Evolutionary conservation across 2,329 filamentous ascomycete genomes (phyloP).

Genomic region (Leptosphaerulina australis): DNA sequence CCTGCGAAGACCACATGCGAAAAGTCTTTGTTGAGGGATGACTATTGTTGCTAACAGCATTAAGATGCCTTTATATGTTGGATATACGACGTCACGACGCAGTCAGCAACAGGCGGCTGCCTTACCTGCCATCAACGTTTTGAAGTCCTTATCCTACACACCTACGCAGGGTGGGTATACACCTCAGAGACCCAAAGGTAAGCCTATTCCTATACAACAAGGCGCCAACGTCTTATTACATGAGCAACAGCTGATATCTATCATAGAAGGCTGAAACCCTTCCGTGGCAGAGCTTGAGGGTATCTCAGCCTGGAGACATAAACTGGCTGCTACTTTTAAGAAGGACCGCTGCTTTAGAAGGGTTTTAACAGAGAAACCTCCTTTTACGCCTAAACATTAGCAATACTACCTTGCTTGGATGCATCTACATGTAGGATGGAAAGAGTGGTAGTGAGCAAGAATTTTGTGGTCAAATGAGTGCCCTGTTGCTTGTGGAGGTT

Average conservation of each 20-base stretch:
- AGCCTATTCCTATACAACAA: not conserved
- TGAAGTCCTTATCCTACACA: not conserved
- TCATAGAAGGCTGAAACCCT: constrained; percentile 10
- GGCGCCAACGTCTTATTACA: constrained; percentile 6
- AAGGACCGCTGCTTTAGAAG: constrained; percentile 15
- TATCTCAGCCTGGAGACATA: constrained; percentile 13
- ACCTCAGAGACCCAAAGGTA: not conserved
- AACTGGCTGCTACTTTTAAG: constrained; percentile 15
- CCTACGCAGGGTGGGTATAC: not conserved
- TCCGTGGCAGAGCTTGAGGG: constrained; percentile 16
- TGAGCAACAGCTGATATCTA: constrained; percentile 10
- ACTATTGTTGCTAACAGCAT: too few relatives aligned
- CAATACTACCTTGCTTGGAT: constrained; percentile 15
- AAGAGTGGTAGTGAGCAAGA: constrained; percentile 11
- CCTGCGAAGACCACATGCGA: too few relatives aligned
- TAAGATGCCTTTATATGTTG: too few relatives aligned
- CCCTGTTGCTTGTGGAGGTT: constrained; percentile 10
- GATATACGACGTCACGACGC: too few relatives aligned
- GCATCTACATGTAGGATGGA: constrained; percentile 13
- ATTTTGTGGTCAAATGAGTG: constrained; percentile 22
- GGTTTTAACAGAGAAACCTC: constrained; percentile 18
- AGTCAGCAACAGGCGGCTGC: not conserved
- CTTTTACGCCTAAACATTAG: constrained; percentile 17
- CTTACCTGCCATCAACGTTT: not conserved
- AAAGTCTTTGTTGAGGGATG: too few relatives aligned